Evolutionary conservation across 2,329 filamentous ascomycete genomes (phyloP), one percentile per base, ranked within the genome.

Genomic region (Teratosphaeriaceae sp.): DNA sequence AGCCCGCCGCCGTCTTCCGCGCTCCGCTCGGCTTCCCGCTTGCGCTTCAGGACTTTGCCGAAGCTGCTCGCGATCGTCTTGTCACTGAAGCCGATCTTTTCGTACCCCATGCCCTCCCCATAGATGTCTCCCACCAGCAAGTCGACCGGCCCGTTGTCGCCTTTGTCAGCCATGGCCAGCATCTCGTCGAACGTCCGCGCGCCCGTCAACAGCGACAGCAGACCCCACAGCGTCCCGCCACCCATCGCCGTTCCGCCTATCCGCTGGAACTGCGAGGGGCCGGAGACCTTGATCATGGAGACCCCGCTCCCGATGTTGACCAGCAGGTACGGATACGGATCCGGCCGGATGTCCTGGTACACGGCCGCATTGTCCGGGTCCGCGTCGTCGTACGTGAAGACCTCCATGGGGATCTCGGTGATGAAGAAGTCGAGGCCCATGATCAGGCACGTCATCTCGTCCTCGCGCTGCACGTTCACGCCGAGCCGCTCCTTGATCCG

Each of bases 81-180:
- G 66, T 85, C 90, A 70, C 96, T 97, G 37, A 98, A 74, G 0
- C 92, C 92, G 46, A 98, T 97, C 67, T 96, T 96, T 63, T 81
- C 84, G 60, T 98, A 98, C 54, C 94, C 90, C 50, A 85, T 85
- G 43, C 92, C 92, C 65, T 97, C 96, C 45, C 92, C 92, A 65
- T 98, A 98, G 40, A 98, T 98, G 64, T 98, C 92, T 16, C 92
- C 92, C 0, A 98, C 92, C 15, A 98, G 74, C 82, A 98, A 89
- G 62, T 98, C 92, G 8, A 98, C 92, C 21, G 85, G 84, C 27
- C 84, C 76, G 59, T 98, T 98, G 68, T 98, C 92, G 20, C 92
- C 92, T 24, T 80, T 75, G 51, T 92, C 92, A 1, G 92, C 89
- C 71, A 94, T 84, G 42, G 84, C 82, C 26, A 98, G 75, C 92